Percentiles rank a stretch among this genome's conserved stretches.
Evolutionary conservation across 495 filamentous ascomycete genomes (phyloP).

Genomic region (Evansstolkia leycettana): DNA sequence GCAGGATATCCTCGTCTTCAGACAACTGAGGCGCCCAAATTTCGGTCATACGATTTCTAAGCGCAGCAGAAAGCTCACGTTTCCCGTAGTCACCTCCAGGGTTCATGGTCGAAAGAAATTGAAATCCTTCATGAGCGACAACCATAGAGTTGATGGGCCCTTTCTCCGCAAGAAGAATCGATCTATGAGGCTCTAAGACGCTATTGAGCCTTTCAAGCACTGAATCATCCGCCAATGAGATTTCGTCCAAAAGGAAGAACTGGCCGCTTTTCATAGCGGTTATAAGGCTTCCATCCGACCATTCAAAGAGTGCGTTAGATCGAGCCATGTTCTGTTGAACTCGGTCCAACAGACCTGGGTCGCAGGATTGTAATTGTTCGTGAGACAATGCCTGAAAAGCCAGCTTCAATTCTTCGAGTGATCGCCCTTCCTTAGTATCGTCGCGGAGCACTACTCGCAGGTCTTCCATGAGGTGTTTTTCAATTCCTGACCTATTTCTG

Average conservation of each 20-base stretch:
- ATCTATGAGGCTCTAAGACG: slow-evolving; percentile 82
- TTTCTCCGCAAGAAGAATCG: slow-evolving; percentile 86
- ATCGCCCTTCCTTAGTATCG: slow-evolving; percentile 14
- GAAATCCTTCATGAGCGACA: slow-evolving; percentile 68
- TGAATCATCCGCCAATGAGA: slow-evolving; percentile 95
- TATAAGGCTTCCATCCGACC: slow-evolving; percentile 91
- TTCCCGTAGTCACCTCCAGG: slow-evolving; percentile 98
- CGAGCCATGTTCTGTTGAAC: slow-evolving; percentile 50
- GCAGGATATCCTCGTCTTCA: slow-evolving; percentile 70
- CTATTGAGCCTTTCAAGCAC: slow-evolving; percentile 95
- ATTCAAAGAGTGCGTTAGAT: slow-evolving; percentile 82
- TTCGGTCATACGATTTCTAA: slow-evolving; percentile 95
- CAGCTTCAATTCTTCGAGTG: slow-evolving; percentile 33
- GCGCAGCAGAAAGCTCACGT: slow-evolving; percentile 85
- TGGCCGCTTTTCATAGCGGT: slow-evolving; percentile 83
- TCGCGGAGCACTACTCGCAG: slow-evolving; percentile 35
- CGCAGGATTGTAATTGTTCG: slow-evolving; percentile 29
- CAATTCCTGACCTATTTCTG: slow-evolving; percentile 62
- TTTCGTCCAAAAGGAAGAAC: slow-evolving; percentile 93
- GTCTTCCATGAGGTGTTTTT: slow-evolving; percentile 52
- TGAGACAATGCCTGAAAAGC: slow-evolving; percentile 29
- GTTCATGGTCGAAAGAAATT: slow-evolving; percentile 98
- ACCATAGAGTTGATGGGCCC: slow-evolving; percentile 71
- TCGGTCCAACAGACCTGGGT: slow-evolving; percentile 31
- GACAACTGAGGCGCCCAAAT: slow-evolving; percentile 87